Evolutionary conservation across 2,329 filamentous ascomycete genomes (phyloP), one percentile per base, ranked within the genome.

Genomic region (Ophiostoma novo-ulmi): DNA sequence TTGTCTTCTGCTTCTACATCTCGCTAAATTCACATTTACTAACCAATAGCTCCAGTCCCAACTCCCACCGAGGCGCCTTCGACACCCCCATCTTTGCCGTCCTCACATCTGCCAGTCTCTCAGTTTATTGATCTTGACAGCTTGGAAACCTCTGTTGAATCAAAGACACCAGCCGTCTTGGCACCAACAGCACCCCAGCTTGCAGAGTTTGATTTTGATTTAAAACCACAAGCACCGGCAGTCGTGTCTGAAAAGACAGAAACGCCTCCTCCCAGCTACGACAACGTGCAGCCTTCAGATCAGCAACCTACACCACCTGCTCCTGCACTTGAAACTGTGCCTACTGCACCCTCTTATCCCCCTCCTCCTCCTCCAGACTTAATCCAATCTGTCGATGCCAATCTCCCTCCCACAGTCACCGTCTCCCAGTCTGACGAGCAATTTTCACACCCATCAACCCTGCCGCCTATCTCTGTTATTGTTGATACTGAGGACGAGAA

Each of bases 221-320:
- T 17, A n/a, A 31, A 20, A 11, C 26, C 65, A 26, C 38, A 67
- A 13, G 39, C 26, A 17, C 64, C 13, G 38, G 64, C 20, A 67
- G 64, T 26, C 64, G 31, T 38, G 11, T 22, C 14, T 44, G 70
- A 69, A 44, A 69, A 48, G 8, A 7, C 38, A 20, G 31, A 68
- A 35, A 44, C 72, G n/a, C 72, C 70, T 26, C 72, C 70, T 31
- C 71, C 69, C 20, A 68, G 48, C 68, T 64, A 71, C 69, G n/a
- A 64, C 67, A 55, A 69, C 63, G 41, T 63, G 67, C 26, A 52
- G 39, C 38, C 58, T n/a, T 48, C 66, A 17, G 35, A 69, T 35
- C 61, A 72, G 38, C 6, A 61, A n/a, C 39, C 52, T 52, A 61
- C 35, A 14, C 35, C 67, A 31, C 31, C 26, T 41, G 66, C 14